These are phyloP conservation scores for Malassezia equina DNA, from an alignment of 1,284 basidiomycete genomes.

Conservation along the genomic window DNA sequence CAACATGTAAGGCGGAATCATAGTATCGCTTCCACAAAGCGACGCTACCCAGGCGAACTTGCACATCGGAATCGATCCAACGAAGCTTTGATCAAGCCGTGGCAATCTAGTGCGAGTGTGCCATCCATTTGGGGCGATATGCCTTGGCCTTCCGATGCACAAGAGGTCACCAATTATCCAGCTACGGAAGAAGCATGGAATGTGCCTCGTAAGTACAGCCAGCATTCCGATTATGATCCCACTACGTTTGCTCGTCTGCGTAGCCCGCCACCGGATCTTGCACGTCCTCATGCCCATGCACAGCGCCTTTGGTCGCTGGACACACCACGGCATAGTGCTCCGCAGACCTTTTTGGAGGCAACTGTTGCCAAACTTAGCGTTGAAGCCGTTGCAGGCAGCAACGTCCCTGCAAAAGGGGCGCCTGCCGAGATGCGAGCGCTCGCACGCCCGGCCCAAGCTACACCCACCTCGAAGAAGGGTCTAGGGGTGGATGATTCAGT, in stretches of 20 bases:
- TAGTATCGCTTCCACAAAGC: neutral
- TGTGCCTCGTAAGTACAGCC: neutral
- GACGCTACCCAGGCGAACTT: neutral
- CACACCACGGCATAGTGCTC: constrained; percentile 14
- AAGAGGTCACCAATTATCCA: neutral
- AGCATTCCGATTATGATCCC: neutral
- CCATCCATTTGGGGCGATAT: neutral
- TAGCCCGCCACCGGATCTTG: neutral
- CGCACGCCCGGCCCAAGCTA: neutral
- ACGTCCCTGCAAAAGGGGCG: neutral
- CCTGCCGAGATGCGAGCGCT: neutral
- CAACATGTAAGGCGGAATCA: neutral
- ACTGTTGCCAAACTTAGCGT: neutral
- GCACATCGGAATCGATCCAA: neutral
- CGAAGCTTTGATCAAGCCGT: neutral
- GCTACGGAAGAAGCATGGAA: neutral
- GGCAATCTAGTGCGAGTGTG: neutral
- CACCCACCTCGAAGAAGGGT: neutral
- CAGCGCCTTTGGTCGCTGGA: neutral
- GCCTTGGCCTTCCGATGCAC: neutral
- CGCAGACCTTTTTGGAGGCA: constrained; percentile 1
- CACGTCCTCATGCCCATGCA: neutral
- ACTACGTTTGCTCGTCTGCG: neutral
- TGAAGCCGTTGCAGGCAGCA: neutral
- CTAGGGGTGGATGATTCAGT: neutral